phyloP scores from a whole-genome alignment of 106 monocot genomes.

The Xerophyta viscosa region DNA sequence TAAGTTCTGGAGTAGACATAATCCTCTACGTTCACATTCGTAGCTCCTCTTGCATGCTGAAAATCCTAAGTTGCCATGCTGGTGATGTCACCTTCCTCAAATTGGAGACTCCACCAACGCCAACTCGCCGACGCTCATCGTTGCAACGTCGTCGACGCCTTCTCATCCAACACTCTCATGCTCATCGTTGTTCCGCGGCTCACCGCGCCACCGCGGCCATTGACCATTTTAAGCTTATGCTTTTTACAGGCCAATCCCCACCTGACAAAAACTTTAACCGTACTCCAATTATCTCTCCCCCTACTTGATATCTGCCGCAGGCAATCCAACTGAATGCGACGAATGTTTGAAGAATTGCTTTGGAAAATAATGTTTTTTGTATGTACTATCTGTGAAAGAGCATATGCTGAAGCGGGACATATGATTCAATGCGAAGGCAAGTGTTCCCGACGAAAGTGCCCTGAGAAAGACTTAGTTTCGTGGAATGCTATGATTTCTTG shows the following conservation, averaged over 20 bases:
- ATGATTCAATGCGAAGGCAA: neutral
- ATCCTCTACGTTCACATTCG: too few relatives aligned
- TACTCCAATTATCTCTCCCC: conserved; percentile 9
- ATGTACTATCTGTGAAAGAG: conserved; percentile 10
- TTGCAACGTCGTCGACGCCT: too few relatives aligned
- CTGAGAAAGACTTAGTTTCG: conserved; percentile 6
- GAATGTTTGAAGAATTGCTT: neutral
- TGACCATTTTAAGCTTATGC: conserved; percentile 6
- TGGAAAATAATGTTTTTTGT: neutral
- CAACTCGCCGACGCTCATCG: too few relatives aligned
- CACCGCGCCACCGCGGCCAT: conserved; percentile 4
- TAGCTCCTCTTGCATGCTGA: too few relatives aligned
- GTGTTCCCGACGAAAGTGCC: conserved; percentile 15
- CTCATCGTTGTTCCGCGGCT: conserved; percentile 2
- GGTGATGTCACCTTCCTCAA: too few relatives aligned
- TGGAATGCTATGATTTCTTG: conserved; percentile 20
- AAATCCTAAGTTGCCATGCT: too few relatives aligned
- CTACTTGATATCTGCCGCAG: neutral
- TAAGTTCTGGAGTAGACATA: too few relatives aligned
- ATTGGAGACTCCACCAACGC: too few relatives aligned
- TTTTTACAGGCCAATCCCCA: neutral
- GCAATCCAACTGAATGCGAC: conserved; percentile 17
- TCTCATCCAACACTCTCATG: conserved; percentile 15
- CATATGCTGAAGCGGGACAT: conserved; percentile 10
- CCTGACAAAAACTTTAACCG: conserved; percentile 23